Conservation (phyloP, 805 yeast species). For the Metschnikowia orientalis region DNA sequence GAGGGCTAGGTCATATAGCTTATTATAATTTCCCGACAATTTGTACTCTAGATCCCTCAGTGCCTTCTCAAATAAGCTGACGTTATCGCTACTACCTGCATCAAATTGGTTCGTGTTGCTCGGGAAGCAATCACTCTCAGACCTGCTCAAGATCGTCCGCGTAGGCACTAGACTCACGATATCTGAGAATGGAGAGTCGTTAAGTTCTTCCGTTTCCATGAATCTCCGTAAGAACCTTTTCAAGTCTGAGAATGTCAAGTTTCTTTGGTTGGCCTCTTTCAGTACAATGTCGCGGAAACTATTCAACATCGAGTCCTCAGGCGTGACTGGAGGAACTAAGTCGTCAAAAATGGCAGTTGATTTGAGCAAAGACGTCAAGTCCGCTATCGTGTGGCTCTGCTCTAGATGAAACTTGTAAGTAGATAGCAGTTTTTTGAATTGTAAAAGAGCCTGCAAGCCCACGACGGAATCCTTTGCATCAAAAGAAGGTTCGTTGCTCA, state of each 20-base stretch:
- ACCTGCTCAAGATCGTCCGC: slow-evolving; percentile 10
- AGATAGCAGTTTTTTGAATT: slow-evolving; percentile 4
- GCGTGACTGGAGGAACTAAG: slow-evolving; percentile 12
- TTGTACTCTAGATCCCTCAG: slow-evolving; percentile 22
- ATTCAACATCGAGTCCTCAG: slow-evolving; percentile 10
- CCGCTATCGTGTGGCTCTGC: slow-evolving; percentile 10
- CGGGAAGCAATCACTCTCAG: slow-evolving; percentile 18
- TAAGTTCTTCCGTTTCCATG: slow-evolving; percentile 3
- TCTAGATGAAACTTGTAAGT: slow-evolving; percentile 1
- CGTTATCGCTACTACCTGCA: slow-evolving; percentile 21
- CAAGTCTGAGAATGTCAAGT: slow-evolving; percentile 15
- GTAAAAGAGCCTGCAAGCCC: slow-evolving; percentile 8
- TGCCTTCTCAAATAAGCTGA: slow-evolving; percentile 22
- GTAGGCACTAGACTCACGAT: slow-evolving; percentile 14
- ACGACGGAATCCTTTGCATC: slow-evolving; percentile 4
- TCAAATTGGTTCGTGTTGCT: slow-evolving; percentile 13
- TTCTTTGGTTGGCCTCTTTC: slow-evolving; percentile 10
- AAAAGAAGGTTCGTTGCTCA: too few relatives aligned
- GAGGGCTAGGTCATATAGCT: slow-evolving; percentile 23
- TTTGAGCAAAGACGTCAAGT: slow-evolving; percentile 6
- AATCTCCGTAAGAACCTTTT: slow-evolving; percentile 8
- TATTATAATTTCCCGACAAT: slow-evolving; percentile 21
- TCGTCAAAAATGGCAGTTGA: slow-evolving; percentile 6
- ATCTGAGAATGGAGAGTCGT: slow-evolving; percentile 8
- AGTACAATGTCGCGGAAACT: slow-evolving; percentile 12